Percentiles rank a stretch among this genome's conserved stretches.
Evolutionary conservation across 805 yeast genomes (phyloP).

Genomic region (Nakazawaea wyomingensis): DNA sequence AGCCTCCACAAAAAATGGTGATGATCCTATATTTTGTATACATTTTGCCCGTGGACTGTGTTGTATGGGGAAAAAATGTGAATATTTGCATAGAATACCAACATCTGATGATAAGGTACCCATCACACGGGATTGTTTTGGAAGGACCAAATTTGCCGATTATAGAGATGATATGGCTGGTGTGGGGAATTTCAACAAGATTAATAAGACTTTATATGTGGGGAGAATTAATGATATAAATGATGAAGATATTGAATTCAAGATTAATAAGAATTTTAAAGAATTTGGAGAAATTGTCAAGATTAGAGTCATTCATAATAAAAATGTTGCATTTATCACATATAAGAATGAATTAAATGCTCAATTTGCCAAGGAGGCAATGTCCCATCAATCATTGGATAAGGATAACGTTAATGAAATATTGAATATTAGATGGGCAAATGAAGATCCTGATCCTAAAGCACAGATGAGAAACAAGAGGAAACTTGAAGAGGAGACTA

Average conservation of each 20-base stretch:
- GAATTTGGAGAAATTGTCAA: constrained; percentile 75
- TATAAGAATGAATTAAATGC: constrained; percentile 67
- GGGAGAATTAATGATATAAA: constrained; percentile 48
- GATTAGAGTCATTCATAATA: constrained; percentile 52
- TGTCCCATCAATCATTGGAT: constrained; percentile 71
- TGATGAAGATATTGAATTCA: constrained; percentile 31
- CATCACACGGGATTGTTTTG: constrained; percentile 80
- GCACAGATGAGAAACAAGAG: constrained; percentile 48
- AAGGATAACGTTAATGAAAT: constrained; percentile 52
- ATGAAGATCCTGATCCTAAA: constrained; percentile 76
- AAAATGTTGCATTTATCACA: constrained; percentile 76
- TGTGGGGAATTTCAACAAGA: constrained; percentile 68
- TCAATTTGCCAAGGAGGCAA: constrained; percentile 93
- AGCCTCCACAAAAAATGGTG: too few relatives aligned
- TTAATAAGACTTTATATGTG: constrained; percentile 73
- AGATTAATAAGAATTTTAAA: constrained; percentile 47
- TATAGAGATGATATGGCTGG: constrained; percentile 95
- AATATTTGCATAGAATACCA: constrained; percentile 76
- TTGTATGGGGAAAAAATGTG: constrained; percentile 69
- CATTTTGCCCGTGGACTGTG: constrained; percentile 91
- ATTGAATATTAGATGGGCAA: constrained; percentile 79
- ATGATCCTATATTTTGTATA: constrained; percentile 59
- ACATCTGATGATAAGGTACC: constrained; percentile 50
- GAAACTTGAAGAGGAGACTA: constrained; percentile 45
- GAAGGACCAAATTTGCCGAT: constrained; percentile 76